These are phyloP conservation scores for Trichosporon faecale DNA, from an alignment of 1,284 basidiomycete species.

Conservation along the genomic window DNA sequence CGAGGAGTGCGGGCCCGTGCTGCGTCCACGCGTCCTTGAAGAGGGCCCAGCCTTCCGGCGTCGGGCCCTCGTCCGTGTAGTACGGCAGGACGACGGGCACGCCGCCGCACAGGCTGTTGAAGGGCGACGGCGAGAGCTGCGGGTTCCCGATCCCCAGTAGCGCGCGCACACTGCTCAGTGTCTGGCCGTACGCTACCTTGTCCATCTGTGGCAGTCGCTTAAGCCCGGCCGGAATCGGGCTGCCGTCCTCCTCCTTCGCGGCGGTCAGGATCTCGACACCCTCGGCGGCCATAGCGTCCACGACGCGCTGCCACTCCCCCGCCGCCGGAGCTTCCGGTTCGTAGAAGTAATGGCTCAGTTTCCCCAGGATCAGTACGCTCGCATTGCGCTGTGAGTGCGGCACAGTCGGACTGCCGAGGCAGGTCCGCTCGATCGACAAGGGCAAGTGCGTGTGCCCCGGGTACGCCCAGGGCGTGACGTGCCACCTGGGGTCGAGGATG, in stretches of 20 bases:
- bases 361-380: conserved; percentile 43
- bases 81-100: conserved; percentile 48
- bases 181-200: conserved; percentile 32
- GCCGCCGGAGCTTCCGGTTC: conserved; percentile 22
- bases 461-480: conserved; percentile 40
- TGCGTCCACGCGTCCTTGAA: conserved; percentile 24
- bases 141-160: conserved; percentile 46
- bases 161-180: conserved; percentile 37
- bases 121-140: conserved; percentile 43
- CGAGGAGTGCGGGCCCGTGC: conserved; percentile 40
- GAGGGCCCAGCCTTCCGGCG: not conserved
- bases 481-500: conserved; percentile 45
- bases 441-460: conserved; percentile 38
- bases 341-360: conserved; percentile 20
- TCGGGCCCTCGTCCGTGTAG: conserved; percentile 15
- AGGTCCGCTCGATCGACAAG: conserved; percentile 44
- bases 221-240: conserved; percentile 41
- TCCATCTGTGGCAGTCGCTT: conserved; percentile 27
- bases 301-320: not conserved
- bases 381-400: conserved; percentile 33
- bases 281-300: not conserved
- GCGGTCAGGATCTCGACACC: conserved; percentile 35
- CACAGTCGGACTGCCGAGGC: conserved; percentile 30
- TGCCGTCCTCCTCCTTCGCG: conserved; percentile 31
- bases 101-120: conserved; percentile 44